Evolutionary conservation across 345 rosid species (phyloP), one percentile per base, ranked within the genome.

Genomic region (Salix dunnii): DNA sequence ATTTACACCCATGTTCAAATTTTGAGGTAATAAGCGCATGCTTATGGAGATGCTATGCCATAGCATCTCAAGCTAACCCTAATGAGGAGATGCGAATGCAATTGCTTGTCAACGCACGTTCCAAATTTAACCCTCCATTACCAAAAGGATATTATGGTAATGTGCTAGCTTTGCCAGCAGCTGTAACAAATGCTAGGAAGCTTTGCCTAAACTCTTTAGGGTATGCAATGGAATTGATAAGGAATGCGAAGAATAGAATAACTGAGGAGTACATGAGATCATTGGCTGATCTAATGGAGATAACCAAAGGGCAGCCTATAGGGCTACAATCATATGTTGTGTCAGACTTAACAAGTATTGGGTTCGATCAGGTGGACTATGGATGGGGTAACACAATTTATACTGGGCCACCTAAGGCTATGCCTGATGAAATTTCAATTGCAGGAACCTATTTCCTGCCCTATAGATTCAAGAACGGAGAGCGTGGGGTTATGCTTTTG

Each of bases 351-450:
- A 83, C 79, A 3, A 70, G 36, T 2, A 71, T 72, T 0, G 67
- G 79, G 33, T 80, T 80, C 16, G 36, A 67, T 13, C 83, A 71
- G n/a, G 71, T 83, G 8, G 83, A 79, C 70, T 83, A 74, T 61
- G 86, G 86, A 13, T 79, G 81, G 81, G 86, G 83, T 5, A 61
- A 74, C 30, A 74, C 86, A 2, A 81, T 9, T 2, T 80, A 77
- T 25, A 71, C 71, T 10, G 83, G 81, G 2, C 81, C 81, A 7
- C 79, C 79, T 1, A 77, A 28, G 63, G 77, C 74, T 5, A 49
- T 49, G 55, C 55, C 55, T 21, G 65, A 61, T 6, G 55, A 49
- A 49, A 49, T 49, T 49, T 49, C 55, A 17, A 49, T 16, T 49
- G 73, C 68, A 5, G 81, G 72, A 21, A 70, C 67, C 17, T 73